Evolutionary conservation across 495 filamentous ascomycete genomes (phyloP), one percentile per base, ranked within the genome.

Genomic region (Astrocystis sublimbata): DNA sequence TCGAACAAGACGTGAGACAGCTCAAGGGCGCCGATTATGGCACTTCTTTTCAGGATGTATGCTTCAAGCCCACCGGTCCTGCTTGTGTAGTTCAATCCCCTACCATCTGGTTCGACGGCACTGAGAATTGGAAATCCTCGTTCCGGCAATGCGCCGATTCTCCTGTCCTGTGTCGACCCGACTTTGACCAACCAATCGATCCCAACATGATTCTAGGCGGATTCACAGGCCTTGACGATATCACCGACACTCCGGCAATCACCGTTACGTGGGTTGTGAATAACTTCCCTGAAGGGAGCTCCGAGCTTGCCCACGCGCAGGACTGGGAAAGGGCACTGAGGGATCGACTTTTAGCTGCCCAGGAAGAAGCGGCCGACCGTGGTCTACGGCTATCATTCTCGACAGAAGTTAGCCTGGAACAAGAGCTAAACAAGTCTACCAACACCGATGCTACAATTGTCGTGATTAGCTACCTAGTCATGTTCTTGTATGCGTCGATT

Each of bases 371-470:
- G 3, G 76, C 77, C 21, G 82, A 88, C 26, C 83, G 87, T 41
- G 92, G 92, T 2, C 81, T 98, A 9, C 83, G 96, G 41, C 81
- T 98, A 43, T 96, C 91, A 7, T 98, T 97, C 79, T 96, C 88
- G 21, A 94, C 96, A 8, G 94, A 98, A 76, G 88, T 92, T 66
- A 96, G 91, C 69, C 73, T 98, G 31, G 93, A 98, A 69, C 82
- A 96, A 70, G 94, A 98, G 69, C 80, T 92, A 47, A 98, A 97
- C 76, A 96, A 98, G 74, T 93, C 89, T 10, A 96, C 91, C 36
- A 98, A 98, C 73, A 97, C 94, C 2, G 94, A 98, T 74, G 94
- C 93, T 19, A 97, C 93, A 74, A 98, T 98, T 65, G 87, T 98
- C 13, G 89, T 96, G 42, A 89, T 98, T 75, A 97, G 93, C 79